A percentile compares a stretch with the other conserved stretches of the same genome.
These are phyloP conservation scores for Fusarium sp. DNA, from an alignment of 2,329 filamentous ascomycete species.

Conservation along the genomic window DNA sequence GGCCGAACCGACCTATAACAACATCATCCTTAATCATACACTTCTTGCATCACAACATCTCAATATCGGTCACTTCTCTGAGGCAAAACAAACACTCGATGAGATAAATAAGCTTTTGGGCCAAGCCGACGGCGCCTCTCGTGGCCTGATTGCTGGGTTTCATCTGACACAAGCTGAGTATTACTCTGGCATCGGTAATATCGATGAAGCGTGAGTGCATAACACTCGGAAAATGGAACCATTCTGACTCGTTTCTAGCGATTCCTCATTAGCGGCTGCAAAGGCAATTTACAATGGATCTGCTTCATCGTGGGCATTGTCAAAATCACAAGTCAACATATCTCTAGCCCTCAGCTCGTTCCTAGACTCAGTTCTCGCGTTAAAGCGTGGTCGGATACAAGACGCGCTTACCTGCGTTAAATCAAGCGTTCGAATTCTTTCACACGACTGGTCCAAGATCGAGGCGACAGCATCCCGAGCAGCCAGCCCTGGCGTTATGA, in stretches of 20 bases:
- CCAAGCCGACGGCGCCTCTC: conserved; percentile 49
- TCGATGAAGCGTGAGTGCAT: conserved; percentile 64
- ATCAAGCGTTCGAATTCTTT: conserved; percentile 64
- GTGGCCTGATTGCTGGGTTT: conserved; percentile 59
- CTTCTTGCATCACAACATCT: conserved; percentile 63
- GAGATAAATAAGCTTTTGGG: conserved; percentile 62
- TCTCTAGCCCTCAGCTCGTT: conserved; percentile 52
- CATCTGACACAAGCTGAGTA: conserved; percentile 81
- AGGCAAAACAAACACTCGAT: conserved; percentile 63
- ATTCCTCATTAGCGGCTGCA: conserved; percentile 50
- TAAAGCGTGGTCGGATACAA: conserved; percentile 68
- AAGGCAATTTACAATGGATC: conserved; percentile 48
- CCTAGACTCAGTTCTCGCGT: conserved; percentile 70
- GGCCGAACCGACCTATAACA: conserved; percentile 47
- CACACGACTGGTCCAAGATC: conserved; percentile 64
- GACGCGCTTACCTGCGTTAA: conserved; percentile 67
- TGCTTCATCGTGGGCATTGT: conserved; percentile 46
- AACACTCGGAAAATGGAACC: background rate
- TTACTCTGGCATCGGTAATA: conserved; percentile 71
- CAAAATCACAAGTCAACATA: conserved; percentile 46
- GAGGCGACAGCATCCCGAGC: conserved; percentile 47
- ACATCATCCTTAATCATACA: conserved; percentile 57
- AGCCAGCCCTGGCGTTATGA: conserved; percentile 39
- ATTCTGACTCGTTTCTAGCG: conserved; percentile 36
- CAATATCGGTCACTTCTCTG: conserved; percentile 60